Evolutionary conservation across 768 basidiomycete genomes (phyloP), one percentile per base, ranked within the genome.

Genomic region (Naganishia vishniacii): DNA sequence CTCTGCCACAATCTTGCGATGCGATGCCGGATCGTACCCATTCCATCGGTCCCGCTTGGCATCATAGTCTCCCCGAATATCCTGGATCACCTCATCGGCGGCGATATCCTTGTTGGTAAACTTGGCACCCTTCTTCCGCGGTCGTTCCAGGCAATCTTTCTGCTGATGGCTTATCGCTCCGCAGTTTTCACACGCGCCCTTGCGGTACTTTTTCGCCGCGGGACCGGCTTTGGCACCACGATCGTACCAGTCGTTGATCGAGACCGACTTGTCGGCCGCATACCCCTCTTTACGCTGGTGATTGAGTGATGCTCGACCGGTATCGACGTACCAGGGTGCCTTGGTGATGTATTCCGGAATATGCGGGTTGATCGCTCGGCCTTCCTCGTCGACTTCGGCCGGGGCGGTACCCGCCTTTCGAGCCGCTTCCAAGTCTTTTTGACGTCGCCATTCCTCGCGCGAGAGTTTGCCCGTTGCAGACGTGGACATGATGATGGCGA

Each of bases 271-370:
- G 67, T 85, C 85, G 26, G 65, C 37, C 44, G 37, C 48, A 40
- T 60, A 59, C 25, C 41, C 47, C 28, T 64, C 63, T 23, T 83
- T 86, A 70, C 94, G 86, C 76, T 99, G 95, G 81, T 97, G 94
- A 74, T 86, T 89, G 61, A 99, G 83, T 11, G 92, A 92, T 0
- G 95, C 92, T 34, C 84, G 86, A 48, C 91, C 95, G 4, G 88
- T 91, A 78, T 97, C 90, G 69, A 94, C 84, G 78, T 98, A 99
- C 95, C 95, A 99, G 63, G 95, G 95, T 8, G 91, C 94, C 78
- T 94, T 91, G 7, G 94, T 91, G 75, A 99, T 99, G 76, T 97
- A 99, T 80, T 97, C 91, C 74, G 95, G 95, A 80, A 99, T 98
- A 78, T 99, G 95, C 34, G 95, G 95, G 73, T 98, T 99, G 80